phyloP scores from a whole-genome alignment of 371 early-diverging fungal species.

The Mucor lusitanicus region DNA sequence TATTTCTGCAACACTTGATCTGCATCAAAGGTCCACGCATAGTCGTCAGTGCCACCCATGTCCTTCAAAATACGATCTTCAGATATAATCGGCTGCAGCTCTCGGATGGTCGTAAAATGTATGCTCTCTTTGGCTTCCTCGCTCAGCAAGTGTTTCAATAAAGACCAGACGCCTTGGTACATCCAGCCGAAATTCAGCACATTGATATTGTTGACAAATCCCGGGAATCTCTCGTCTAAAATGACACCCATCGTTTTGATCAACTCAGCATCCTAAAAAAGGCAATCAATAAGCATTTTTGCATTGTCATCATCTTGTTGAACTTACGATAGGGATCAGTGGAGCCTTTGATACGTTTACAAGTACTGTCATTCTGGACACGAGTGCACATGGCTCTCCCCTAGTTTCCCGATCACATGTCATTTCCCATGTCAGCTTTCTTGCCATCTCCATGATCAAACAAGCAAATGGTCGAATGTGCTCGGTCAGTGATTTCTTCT shows the following conservation, averaged over 20 bases:
- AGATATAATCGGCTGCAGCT: constrained; percentile 27
- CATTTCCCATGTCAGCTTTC: constrained; percentile 39
- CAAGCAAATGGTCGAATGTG: constrained; percentile 39
- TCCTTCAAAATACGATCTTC: constrained; percentile 31
- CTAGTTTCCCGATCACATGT: constrained; percentile 21
- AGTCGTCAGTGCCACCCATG: constrained; percentile 38
- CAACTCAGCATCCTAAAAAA: constrained; percentile 31
- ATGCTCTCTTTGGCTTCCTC: constrained; percentile 40
- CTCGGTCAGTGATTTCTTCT: constrained; percentile 18
- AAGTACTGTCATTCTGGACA: constrained; percentile 39
- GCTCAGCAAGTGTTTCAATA: constrained; percentile 37
- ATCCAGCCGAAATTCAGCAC: constrained; percentile 52
- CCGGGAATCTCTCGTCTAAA: constrained; percentile 36
- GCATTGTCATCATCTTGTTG: neutral
- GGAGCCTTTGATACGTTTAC: constrained; percentile 47
- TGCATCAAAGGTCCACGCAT: constrained; percentile 36
- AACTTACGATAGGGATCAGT: constrained; percentile 38
- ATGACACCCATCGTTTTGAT: constrained; percentile 30
- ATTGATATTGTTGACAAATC: constrained; percentile 35
- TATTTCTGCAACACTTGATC: constrained; percentile 38
- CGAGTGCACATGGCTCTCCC: constrained; percentile 22
- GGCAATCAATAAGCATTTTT: neutral
- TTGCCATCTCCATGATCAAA: constrained; percentile 48
- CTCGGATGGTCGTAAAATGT: constrained; percentile 31
- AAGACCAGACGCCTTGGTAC: constrained; percentile 51